Percentiles rank a stretch among this genome's conserved stretches.
These are phyloP conservation scores for Gaertneriomyces sp. DNA, from an alignment of 192 early-diverging fungal genomes.

Conservation along the genomic window DNA sequence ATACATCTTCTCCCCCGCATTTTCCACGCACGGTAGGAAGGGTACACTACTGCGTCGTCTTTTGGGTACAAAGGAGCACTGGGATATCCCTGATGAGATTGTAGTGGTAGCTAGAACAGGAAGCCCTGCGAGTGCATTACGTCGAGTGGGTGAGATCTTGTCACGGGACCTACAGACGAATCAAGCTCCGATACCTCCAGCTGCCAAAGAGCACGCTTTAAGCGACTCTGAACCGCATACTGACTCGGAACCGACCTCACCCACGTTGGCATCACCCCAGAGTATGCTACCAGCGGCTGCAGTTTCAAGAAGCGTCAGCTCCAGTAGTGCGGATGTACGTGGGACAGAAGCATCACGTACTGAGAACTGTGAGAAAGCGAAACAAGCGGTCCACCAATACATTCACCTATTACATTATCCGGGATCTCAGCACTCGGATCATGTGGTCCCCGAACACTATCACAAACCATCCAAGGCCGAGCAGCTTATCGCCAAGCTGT, in stretches of 20 bases:
- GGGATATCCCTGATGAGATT: slow-evolving; percentile 29
- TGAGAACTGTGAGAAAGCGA: neutral
- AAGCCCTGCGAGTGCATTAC: neutral
- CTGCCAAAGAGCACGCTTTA: neutral
- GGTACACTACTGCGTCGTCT: slow-evolving; percentile 23
- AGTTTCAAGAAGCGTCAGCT: neutral
- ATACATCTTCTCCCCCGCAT: slow-evolving; percentile 25
- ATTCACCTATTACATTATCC: slow-evolving; percentile 33
- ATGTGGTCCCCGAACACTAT: slow-evolving; percentile 6
- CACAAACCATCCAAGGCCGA: slow-evolving; percentile 10
- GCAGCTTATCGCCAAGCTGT: slow-evolving; percentile 25
- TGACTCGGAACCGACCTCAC: neutral
- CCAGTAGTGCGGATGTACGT: neutral
- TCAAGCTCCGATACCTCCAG: neutral
- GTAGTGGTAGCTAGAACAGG: slow-evolving; percentile 13
- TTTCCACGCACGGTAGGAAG: slow-evolving; percentile 28
- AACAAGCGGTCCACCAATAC: slow-evolving; percentile 17
- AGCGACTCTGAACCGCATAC: no score
- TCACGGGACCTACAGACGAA: neutral
- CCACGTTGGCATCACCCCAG: neutral
- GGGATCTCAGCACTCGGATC: slow-evolving; percentile 32
- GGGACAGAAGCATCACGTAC: neutral
- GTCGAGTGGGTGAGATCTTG: neutral
- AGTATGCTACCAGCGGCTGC: neutral
- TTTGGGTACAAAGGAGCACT: slow-evolving; percentile 5